Percentiles rank a stretch among this genome's conserved stretches.
phyloP scores from a whole-genome alignment of 2,329 filamentous ascomycete genomes.

The Bipolaris zeicola region DNA sequence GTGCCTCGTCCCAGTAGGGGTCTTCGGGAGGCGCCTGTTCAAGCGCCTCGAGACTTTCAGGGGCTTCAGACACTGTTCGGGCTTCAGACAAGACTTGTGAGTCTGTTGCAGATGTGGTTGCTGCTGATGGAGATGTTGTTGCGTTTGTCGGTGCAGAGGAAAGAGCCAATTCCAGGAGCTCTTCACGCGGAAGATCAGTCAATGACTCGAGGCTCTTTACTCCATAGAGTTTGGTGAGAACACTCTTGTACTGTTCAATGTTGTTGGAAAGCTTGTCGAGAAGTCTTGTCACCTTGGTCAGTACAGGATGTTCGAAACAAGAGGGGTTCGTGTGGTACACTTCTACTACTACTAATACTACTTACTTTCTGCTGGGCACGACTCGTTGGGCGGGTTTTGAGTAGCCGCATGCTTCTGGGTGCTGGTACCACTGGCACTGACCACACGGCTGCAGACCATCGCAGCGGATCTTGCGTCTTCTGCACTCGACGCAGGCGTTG shows the following conservation, averaged over 20 bases:
- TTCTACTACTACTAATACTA: constrained; percentile 7
- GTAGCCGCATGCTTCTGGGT: constrained; percentile 78
- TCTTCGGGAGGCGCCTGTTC: constrained; percentile 72
- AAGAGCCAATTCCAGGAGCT: constrained; percentile 53
- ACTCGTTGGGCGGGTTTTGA: constrained; percentile 79
- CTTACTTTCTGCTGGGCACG: constrained; percentile 78
- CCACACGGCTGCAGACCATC: constrained; percentile 82
- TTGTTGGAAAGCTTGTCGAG: constrained; percentile 60
- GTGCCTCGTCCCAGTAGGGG: constrained; percentile 69
- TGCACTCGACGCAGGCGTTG: constrained; percentile 76
- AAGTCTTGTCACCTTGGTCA: constrained; percentile 62
- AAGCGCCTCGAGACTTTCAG: constrained; percentile 62
- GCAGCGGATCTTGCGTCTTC: constrained; percentile 81
- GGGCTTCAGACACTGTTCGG: constrained; percentile 53
- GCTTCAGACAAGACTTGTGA: constrained; percentile 45
- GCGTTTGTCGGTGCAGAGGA: constrained; percentile 46
- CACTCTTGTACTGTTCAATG: constrained; percentile 53
- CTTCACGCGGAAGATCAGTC: constrained; percentile 49
- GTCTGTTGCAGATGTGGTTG: constrained; percentile 31
- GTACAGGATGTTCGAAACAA: constrained; percentile 43
- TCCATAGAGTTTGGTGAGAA: constrained; percentile 53
- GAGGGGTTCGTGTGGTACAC: background rate
- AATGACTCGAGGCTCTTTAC: constrained; percentile 50
- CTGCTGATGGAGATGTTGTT: constrained; percentile 44
- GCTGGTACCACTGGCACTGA: constrained; percentile 80